phyloP scores from a whole-genome alignment of 1,139 yeast species.

The Sugiyamaella sp. region DNA sequence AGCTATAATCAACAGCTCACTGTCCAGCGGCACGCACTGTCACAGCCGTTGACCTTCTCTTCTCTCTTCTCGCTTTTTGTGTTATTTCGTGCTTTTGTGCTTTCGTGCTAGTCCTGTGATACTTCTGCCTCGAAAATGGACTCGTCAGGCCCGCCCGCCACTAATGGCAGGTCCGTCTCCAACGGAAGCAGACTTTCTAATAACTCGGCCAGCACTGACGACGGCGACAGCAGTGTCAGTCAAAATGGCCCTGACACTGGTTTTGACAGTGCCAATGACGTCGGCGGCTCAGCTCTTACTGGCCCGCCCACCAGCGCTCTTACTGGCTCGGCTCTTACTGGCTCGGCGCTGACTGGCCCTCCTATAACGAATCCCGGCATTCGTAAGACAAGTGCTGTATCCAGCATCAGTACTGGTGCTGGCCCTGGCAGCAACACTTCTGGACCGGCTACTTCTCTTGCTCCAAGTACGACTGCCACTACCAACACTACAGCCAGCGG shows the following conservation, averaged over 20 bases:
- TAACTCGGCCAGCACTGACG: neutral
- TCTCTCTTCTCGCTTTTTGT: neutral
- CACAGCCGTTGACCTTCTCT: neutral
- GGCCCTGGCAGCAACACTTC: neutral
- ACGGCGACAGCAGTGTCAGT: neutral
- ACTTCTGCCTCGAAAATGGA: neutral
- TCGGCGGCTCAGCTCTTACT: no score
- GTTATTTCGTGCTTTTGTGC: no score
- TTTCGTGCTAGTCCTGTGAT: no score
- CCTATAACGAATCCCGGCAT: slow-evolving; percentile 4
- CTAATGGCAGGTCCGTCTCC: neutral
- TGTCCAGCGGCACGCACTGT: no score
- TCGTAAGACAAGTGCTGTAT: neutral
- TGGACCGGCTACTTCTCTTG: slow-evolving; percentile 5
- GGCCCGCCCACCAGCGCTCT: neutral
- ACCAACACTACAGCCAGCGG: neutral
- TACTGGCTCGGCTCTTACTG: neutral
- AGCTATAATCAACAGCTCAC: no score
- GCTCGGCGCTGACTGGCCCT: slow-evolving; percentile 4
- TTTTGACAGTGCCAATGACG: no score
- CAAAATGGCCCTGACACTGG: no score
- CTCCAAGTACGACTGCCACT: neutral
- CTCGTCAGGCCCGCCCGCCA: neutral
- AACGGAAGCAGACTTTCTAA: neutral
- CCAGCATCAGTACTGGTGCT: neutral